Evolutionary conservation across 2,329 filamentous ascomycete species (phyloP), one percentile per base, ranked within the genome.

Genomic region (Trichoderma simmonsii): DNA sequence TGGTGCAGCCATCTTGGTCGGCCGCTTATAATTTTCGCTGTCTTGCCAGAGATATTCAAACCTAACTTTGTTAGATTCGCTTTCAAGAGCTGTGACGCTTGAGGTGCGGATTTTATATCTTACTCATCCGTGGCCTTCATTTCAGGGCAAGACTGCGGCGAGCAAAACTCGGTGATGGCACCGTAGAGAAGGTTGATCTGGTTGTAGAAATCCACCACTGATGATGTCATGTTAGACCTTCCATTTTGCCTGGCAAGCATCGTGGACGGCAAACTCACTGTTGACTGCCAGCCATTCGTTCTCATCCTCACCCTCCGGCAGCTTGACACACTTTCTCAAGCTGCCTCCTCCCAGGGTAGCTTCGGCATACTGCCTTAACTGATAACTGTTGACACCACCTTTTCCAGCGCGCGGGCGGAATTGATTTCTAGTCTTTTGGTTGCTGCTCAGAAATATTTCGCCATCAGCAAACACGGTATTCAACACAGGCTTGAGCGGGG

Each of bases 81-180:
- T 65, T 15, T 14, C 24, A 5, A 21, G 28, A 11, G 15, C 6
- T 32, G 39, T 24, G 30, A 21, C 7, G 15, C 24, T 21, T 28
- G 39, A 6, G 28, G 6, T 26, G 15, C 18, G 54, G n/a, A 15
- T 48, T 15, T 11, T 26, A n/a, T 18, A 43, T 39, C 89, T 75
- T 87, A 96, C 92, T 99, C 96, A 84, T 99, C 97, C 11, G 96
- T 99, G n/a, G 96, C 96, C 84, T 99, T 99, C 96, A 99, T 99
- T 85, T 98, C 96, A 0, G 96, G 96, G 82, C 96, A 99, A 75
- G 94, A 94, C 81, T 96, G 92, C 36, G 96, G 95, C 30, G 96
- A 98, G 86, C 96, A 99, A 84, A 99, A 99, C 81, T 99, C 96
- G 73, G 96, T 99, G 80, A 99, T 99, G 76, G 96, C 96, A 73